A percentile compares a stretch with the other conserved stretches of the same genome.
phyloP scores from a whole-genome alignment of 768 basidiomycete species.

The Suillus lakei region DNA sequence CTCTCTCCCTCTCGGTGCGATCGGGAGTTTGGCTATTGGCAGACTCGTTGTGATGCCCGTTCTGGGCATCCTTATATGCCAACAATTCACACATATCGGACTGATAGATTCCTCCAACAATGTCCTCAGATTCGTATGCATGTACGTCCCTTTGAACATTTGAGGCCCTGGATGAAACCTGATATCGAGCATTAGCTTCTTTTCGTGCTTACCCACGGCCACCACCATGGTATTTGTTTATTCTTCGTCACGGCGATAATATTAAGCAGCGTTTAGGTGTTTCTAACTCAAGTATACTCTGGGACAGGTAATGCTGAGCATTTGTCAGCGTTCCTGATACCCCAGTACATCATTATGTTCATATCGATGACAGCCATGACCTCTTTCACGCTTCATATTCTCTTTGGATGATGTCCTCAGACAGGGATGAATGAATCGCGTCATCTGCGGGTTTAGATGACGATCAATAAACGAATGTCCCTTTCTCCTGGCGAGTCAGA shows the following conservation, averaged over 20 bases:
- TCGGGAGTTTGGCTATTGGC: slow-evolving; percentile 53
- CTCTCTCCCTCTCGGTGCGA: slow-evolving; percentile 54
- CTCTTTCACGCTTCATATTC: slow-evolving; percentile 38
- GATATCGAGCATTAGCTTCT: slow-evolving; percentile 43
- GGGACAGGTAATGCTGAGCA: slow-evolving; percentile 68
- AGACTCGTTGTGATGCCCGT: slow-evolving; percentile 64
- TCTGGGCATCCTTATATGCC: slow-evolving; percentile 60
- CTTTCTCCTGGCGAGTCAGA: neutral
- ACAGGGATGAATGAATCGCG: neutral
- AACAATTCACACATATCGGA: slow-evolving; percentile 51
- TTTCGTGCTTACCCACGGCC: slow-evolving; percentile 64
- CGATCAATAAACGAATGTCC: neutral
- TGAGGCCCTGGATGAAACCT: neutral
- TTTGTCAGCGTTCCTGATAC: slow-evolving; percentile 65
- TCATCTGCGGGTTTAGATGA: neutral
- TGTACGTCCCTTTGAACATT: slow-evolving; percentile 47
- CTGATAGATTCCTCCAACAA: slow-evolving; percentile 56
- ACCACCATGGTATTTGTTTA: slow-evolving; percentile 53
- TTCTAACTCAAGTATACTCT: slow-evolving; percentile 68
- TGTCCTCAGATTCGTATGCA: slow-evolving; percentile 69
- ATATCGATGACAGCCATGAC: slow-evolving; percentile 43
- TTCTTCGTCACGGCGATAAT: neutral
- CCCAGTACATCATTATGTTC: slow-evolving; percentile 51
- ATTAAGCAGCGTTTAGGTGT: slow-evolving; percentile 44
- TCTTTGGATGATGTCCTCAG: slow-evolving; percentile 33